phyloP scores from a whole-genome alignment of 208 protist species.

The Naegleria fowleri region DNA sequence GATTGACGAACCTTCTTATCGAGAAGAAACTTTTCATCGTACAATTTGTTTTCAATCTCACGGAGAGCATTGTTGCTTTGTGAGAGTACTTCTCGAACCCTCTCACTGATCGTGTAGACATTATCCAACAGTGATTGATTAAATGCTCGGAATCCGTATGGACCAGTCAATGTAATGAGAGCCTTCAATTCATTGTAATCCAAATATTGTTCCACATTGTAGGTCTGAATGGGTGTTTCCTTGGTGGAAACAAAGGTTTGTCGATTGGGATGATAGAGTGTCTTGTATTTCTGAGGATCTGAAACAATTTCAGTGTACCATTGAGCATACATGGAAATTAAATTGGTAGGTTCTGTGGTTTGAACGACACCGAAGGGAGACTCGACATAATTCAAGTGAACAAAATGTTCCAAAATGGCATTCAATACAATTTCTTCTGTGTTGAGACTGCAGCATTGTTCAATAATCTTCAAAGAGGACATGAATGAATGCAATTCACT shows the following conservation, averaged over 20 bases:
- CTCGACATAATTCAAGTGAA: not conserved
- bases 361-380: not conserved
- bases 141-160: not conserved
- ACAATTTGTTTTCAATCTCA: not conserved
- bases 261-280: not conserved
- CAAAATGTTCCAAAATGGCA: not conserved
- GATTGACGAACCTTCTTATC: not conserved
- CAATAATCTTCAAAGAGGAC: not conserved
- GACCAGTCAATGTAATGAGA: not conserved
- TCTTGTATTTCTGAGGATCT: not conserved
- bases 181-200: not conserved
- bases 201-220: not conserved
- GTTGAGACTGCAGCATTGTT: constrained; percentile 16
- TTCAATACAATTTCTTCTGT: constrained; percentile 9
- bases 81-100: not conserved
- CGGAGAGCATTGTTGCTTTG: not conserved
- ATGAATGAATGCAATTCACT: not conserved
- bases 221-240: not conserved
- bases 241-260: not conserved
- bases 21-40: not conserved
- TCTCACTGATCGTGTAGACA: not conserved
- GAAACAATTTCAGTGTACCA: constrained; percentile 1
- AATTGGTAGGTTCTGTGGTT: not conserved
- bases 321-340: not conserved
- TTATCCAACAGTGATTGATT: not conserved